phyloP scores from a whole-genome alignment of 495 filamentous ascomycete genomes.

The Aspergillus carlsbadensis region DNA sequence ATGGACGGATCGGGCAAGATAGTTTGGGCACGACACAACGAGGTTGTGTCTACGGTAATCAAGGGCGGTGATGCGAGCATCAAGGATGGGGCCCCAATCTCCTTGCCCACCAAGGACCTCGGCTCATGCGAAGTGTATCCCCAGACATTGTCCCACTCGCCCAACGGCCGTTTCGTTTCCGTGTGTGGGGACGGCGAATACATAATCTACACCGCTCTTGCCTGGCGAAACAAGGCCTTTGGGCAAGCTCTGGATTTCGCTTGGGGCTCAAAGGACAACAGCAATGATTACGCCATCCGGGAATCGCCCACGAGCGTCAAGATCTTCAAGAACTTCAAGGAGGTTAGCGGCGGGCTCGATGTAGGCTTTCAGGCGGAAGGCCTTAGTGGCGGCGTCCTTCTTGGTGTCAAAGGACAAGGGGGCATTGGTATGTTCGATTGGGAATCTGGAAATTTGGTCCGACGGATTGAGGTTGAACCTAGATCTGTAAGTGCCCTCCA shows the following conservation, averaged over 20 bases:
- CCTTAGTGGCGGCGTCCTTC: slow-evolving; percentile 81
- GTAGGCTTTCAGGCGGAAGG: slow-evolving; percentile 96
- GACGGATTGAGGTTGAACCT: slow-evolving; percentile 94
- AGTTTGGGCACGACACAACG: slow-evolving; percentile 91
- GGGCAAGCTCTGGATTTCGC: slow-evolving; percentile 93
- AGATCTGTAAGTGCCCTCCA: slow-evolving; percentile 53
- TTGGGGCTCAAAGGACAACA: slow-evolving; percentile 97
- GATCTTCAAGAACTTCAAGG: slow-evolving; percentile 96
- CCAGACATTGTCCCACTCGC: slow-evolving; percentile 89
- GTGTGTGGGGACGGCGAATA: slow-evolving; percentile 98
- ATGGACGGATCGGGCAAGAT: slow-evolving; percentile 97
- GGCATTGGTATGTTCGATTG: slow-evolving; percentile 97
- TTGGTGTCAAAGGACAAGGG: slow-evolving; percentile 92
- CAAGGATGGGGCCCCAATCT: slow-evolving; percentile 86
- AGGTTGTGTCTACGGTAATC: slow-evolving; percentile 91
- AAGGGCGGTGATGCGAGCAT: slow-evolving; percentile 80
- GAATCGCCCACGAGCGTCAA: slow-evolving; percentile 92
- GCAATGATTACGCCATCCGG: slow-evolving; percentile 96
- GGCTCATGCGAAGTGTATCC: slow-evolving; percentile 97
- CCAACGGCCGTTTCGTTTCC: slow-evolving; percentile 95
- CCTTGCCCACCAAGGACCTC: slow-evolving; percentile 87
- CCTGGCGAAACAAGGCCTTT: slow-evolving; percentile 97
- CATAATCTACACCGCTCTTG: slow-evolving; percentile 96
- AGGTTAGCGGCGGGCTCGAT: slow-evolving; percentile 83
- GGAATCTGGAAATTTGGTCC: slow-evolving; percentile 83